phyloP scores from a whole-genome alignment of 768 basidiomycete species.

The Auriculariales sp. region DNA sequence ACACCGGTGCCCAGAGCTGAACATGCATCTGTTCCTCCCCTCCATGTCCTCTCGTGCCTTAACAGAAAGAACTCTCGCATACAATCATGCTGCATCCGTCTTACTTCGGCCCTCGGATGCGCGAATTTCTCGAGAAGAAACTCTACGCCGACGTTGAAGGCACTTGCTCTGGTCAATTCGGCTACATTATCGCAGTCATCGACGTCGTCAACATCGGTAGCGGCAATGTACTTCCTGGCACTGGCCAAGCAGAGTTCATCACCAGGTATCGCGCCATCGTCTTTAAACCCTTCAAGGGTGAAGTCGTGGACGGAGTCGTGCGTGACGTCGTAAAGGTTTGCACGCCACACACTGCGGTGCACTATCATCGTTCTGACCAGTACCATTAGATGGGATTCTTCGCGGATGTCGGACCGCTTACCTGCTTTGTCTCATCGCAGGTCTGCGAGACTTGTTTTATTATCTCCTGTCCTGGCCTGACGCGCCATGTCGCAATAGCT shows the following conservation, averaged over 20 bases:
- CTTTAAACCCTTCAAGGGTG: constrained; percentile 99
- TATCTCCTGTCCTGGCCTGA: not conserved
- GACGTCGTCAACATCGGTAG: constrained; percentile 84
- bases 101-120: constrained; percentile 93
- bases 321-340: constrained; percentile 89
- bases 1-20: not conserved
- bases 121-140: constrained; percentile 83
- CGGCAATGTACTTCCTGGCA: constrained; percentile 82
- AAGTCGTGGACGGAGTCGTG: constrained; percentile 94
- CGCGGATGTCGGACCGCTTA: constrained; percentile 86
- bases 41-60: no score
- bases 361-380: not conserved
- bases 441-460: constrained; percentile 28
- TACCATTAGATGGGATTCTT: constrained; percentile 87
- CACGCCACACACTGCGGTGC: not conserved
- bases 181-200: constrained; percentile 86
- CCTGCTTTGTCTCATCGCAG: constrained; percentile 92
- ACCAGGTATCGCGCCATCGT: constrained; percentile 93
- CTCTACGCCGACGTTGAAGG: constrained; percentile 95
- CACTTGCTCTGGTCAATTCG: constrained; percentile 89
- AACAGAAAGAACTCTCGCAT: constrained; percentile 96
- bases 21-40: not conserved
- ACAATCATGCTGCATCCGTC: constrained; percentile 95
- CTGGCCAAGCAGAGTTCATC: constrained; percentile 91
- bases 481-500: constrained; percentile 32